Conservation (phyloP, 2,329 filamentous ascomycete species). For the Talaromyces piceae region DNA sequence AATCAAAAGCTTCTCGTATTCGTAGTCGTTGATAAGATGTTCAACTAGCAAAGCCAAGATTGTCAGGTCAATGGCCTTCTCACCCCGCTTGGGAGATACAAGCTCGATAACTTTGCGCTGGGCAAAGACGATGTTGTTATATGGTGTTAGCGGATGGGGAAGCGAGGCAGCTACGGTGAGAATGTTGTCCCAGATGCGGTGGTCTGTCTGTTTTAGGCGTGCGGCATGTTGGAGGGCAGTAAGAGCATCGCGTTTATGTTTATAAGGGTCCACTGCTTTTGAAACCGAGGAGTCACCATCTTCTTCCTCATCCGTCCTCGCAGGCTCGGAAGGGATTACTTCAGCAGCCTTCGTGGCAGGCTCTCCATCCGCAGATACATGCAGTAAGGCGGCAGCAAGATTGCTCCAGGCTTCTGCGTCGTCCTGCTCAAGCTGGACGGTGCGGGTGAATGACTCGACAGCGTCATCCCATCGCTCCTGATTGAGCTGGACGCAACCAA, state of each 20-base stretch:
- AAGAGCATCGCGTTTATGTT: slow-evolving; percentile 66
- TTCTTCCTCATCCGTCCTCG: slow-evolving; percentile 15
- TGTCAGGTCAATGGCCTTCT: slow-evolving; percentile 68
- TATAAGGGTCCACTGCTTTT: slow-evolving; percentile 44
- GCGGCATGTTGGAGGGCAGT: slow-evolving; percentile 82
- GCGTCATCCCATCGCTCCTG: slow-evolving; percentile 70
- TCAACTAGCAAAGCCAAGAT: slow-evolving; percentile 66
- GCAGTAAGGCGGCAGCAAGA: slow-evolving; percentile 73
- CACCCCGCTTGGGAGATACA: slow-evolving; percentile 57
- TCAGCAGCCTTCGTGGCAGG: slow-evolving; percentile 22
- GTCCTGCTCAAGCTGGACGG: slow-evolving; percentile 76
- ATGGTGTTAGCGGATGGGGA: slow-evolving; percentile 57
- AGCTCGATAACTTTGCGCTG: slow-evolving; percentile 69
- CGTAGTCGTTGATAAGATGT: slow-evolving; percentile 53
- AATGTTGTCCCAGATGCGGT: slow-evolving; percentile 95
- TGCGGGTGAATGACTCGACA: slow-evolving; percentile 72
- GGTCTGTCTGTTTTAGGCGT: slow-evolving; percentile 72
- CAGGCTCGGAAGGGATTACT: slow-evolving; percentile 19
- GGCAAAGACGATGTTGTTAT: slow-evolving; percentile 67
- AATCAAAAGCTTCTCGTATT: slow-evolving; percentile 31
- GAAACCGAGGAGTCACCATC: slow-evolving; percentile 21
- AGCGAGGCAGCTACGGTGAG: slow-evolving; percentile 77
- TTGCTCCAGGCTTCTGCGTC: slow-evolving; percentile 96
- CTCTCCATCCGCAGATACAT: slow-evolving; percentile 30
- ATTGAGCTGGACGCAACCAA: slow-evolving; percentile 81